Percentiles rank a stretch among this genome's conserved stretches.
Evolutionary conservation across 495 filamentous ascomycete species (phyloP).

Genomic region (Rhypophila decipiens): DNA sequence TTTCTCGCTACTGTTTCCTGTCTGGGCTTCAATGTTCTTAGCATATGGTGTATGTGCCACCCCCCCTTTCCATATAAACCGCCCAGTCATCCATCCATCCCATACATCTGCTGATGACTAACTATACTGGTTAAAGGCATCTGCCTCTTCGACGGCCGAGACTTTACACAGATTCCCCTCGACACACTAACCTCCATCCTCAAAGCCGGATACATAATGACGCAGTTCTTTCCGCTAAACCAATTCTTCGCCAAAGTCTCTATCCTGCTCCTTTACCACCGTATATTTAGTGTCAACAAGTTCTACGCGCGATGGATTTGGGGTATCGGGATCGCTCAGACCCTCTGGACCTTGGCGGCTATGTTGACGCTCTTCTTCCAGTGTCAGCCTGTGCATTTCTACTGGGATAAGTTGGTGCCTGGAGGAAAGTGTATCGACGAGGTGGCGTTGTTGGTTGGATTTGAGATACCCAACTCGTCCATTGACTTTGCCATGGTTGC

Average conservation of each 20-base stretch:
- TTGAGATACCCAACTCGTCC: slow-evolving; percentile 8
- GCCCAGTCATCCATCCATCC: too few species aligned
- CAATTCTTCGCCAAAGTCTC: slow-evolving; percentile 9
- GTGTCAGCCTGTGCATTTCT: slow-evolving; percentile 9
- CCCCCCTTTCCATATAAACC: too few species aligned
- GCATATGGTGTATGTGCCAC: neutral
- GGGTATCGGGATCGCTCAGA: slow-evolving; percentile 1
- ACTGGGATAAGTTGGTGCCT: slow-evolving; percentile 2
- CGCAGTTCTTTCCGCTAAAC: slow-evolving; percentile 2
- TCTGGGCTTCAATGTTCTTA: neutral
- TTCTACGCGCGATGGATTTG: slow-evolving; percentile 6
- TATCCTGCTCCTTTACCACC: slow-evolving; percentile 13
- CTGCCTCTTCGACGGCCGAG: neutral
- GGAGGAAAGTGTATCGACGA: neutral
- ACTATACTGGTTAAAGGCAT: neutral
- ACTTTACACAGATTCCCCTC: neutral
- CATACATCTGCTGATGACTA: neutral
- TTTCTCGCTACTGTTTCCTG: slow-evolving; percentile 4
- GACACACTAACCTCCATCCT: neutral
- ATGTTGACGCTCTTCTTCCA: neutral
- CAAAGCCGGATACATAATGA: neutral
- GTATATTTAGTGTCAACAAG: slow-evolving; percentile 12
- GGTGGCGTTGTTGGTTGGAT: neutral
- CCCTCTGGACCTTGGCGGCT: neutral
- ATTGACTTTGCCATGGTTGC: slow-evolving; percentile 15